Evolutionary conservation across 148 eudicot species (phyloP), one percentile per base, ranked within the genome.

Genomic region (Agrostemma githago): DNA sequence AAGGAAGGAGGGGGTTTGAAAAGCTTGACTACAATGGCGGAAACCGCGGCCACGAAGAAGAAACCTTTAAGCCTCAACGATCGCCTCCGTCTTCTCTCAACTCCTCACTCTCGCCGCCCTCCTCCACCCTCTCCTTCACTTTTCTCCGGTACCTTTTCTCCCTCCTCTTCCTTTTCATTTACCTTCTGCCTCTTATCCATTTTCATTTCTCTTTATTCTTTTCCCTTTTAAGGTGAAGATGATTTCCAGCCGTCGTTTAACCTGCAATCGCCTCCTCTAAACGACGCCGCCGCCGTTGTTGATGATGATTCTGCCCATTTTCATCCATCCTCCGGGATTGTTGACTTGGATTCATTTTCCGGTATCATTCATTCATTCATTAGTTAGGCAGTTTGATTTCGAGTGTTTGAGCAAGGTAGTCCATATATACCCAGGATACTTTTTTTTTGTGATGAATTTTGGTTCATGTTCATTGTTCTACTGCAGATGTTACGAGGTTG

Each of bases 21-120:
- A 68, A 70, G 48, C 57, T 16, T 21, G 19, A 59, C 8, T 19
- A 62, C 19, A 61, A 73, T 73, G 76, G 76, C 48, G 17, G 76
- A 61, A 73, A 61, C 64, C 3, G 9, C 76, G 63, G 79, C 79
- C 85, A 85, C 77, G 76, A 82, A 79, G 81, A 68, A 79, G 44
- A 68, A 67, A 68, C 81, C 88, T 2, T 37, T 90, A 57, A 88
- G 92, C 74, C 84, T 90, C 74, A 90, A 90, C 81, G 83, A 90
- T n/a, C 88, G 86, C 72, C 77, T 62, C 39, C 87, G 87, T 19
- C 69, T 85, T 57, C 82, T 87, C 62, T 86, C 94, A 62, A 79
- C 91, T 60, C 72, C 91, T 59, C 85, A 79, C 5, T 58, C 85
- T 59, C 82, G 72, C 34, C 70, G 40, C 43, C 68, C 82, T 16